These are phyloP conservation scores for Ceratorhiza oryzae-sativae DNA, from an alignment of 1,284 basidiomycete species.

Conservation along the genomic window DNA sequence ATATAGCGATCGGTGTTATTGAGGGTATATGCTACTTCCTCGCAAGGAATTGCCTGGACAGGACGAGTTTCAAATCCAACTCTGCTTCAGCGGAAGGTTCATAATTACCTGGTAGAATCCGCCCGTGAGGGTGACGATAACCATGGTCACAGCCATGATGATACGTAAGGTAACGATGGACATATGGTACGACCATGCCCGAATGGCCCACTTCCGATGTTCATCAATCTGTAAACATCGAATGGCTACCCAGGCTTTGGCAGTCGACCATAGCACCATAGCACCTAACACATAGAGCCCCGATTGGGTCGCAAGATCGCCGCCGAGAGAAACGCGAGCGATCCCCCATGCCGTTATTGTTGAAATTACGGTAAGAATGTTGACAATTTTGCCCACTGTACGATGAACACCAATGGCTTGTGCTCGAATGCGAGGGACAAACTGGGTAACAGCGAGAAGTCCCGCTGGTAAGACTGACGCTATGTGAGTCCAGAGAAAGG, in stretches of 20 bases:
- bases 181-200: constrained; percentile 21
- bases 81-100: background rate
- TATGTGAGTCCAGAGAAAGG: constrained; percentile 4
- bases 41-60: background rate
- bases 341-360: constrained; percentile 9
- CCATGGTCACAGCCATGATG: background rate
- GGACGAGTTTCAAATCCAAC: background rate
- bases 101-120: constrained; percentile 17
- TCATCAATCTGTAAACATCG: constrained; percentile 15
- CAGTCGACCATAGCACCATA: constrained; percentile 1
- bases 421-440: constrained; percentile 9
- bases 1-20: background rate
- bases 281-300: background rate
- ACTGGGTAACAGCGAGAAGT: constrained; percentile 8
- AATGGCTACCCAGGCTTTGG: constrained; percentile 5
- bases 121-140: background rate
- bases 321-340: constrained; percentile 7
- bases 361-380: constrained; percentile 20
- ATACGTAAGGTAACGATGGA: constrained; percentile 13
- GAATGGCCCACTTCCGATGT: constrained; percentile 11
- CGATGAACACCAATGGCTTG: constrained; percentile 8
- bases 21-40: background rate
- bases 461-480: background rate
- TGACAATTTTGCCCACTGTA: constrained; percentile 1
- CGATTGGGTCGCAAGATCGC: constrained; percentile 13